Percentiles rank a stretch among this genome's conserved stretches.
These are phyloP conservation scores for Picochlorum sp. DNA, from an alignment of 139 green algal genomes.

Conservation along the genomic window DNA sequence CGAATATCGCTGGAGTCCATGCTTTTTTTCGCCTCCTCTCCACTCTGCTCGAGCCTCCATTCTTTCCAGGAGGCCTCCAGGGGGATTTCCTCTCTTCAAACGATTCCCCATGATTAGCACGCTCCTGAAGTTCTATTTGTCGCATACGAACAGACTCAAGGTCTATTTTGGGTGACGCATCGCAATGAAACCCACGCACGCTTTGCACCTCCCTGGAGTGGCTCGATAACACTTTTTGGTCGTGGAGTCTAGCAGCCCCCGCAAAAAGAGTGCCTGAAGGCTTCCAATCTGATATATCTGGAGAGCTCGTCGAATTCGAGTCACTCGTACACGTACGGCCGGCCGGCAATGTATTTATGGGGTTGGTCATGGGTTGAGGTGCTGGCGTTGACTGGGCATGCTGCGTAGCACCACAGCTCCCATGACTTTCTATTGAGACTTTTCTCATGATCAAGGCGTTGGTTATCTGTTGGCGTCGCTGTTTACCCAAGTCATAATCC, in stretches of 20 bases:
- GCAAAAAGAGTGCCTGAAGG: not conserved
- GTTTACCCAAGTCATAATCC: not conserved
- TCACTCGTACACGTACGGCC: not conserved
- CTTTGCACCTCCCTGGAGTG: too few relatives aligned
- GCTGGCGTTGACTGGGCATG: not conserved
- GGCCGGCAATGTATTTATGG: slow-evolving; percentile 17
- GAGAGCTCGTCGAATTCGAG: not conserved
- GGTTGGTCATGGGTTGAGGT: slow-evolving; percentile 13
- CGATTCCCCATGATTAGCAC: not conserved
- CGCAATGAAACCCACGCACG: too few relatives aligned
- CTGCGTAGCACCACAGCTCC: too few relatives aligned
- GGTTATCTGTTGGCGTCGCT: not conserved
- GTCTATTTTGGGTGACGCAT: not conserved
- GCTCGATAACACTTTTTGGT: too few relatives aligned
- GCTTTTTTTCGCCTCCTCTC: not conserved
- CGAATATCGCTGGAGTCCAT: slow-evolving; percentile 11
- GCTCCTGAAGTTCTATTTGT: slow-evolving; percentile 25
- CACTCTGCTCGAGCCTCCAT: not conserved
- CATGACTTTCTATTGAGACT: not conserved
- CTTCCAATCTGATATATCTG: slow-evolving; percentile 1
- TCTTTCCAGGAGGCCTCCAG: slow-evolving; percentile 25
- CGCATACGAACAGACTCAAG: slow-evolving; percentile 8
- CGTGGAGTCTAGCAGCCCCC: too few relatives aligned
- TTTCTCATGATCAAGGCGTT: not conserved
- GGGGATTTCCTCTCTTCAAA: slow-evolving; percentile 13